Evolutionary conservation across 495 filamentous ascomycete genomes (phyloP).

Genomic region (Penicillium canescens): DNA sequence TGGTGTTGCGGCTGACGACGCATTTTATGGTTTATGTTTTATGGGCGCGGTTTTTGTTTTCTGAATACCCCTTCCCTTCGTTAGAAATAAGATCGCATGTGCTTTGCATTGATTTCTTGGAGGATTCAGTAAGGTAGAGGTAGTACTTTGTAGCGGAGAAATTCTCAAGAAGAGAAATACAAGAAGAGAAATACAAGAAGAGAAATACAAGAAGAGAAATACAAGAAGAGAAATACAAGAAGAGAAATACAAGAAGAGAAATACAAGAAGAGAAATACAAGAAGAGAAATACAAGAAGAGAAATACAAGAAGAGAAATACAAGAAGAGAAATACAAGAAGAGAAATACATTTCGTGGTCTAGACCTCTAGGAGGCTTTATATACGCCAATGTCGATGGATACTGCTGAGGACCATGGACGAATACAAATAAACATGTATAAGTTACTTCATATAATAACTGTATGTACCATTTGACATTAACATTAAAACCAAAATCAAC

Average conservation of each 20-base stretch:
- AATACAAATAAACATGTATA: background rate
- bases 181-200: too few species aligned
- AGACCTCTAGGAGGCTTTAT: too few species aligned
- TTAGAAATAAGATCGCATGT: background rate
- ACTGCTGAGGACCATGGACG: background rate
- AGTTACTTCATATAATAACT: background rate
- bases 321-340: too few species aligned
- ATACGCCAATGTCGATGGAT: background rate
- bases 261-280: too few species aligned
- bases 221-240: too few species aligned
- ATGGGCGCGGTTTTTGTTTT: constrained; percentile 1
- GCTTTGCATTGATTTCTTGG: background rate
- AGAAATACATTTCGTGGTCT: too few species aligned
- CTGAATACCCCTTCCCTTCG: background rate
- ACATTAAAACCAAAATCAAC: background rate
- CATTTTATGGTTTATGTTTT: background rate
- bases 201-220: too few species aligned
- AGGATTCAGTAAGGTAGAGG: background rate
- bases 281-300: too few species aligned
- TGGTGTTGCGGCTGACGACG: background rate
- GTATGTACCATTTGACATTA: constrained; percentile 2
- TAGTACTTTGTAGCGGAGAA: too few species aligned
- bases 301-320: too few species aligned
- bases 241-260: too few species aligned
- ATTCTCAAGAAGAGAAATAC: too few species aligned